Conservation (phyloP, 495 filamentous ascomycete species). For the Glonium stellatum region DNA sequence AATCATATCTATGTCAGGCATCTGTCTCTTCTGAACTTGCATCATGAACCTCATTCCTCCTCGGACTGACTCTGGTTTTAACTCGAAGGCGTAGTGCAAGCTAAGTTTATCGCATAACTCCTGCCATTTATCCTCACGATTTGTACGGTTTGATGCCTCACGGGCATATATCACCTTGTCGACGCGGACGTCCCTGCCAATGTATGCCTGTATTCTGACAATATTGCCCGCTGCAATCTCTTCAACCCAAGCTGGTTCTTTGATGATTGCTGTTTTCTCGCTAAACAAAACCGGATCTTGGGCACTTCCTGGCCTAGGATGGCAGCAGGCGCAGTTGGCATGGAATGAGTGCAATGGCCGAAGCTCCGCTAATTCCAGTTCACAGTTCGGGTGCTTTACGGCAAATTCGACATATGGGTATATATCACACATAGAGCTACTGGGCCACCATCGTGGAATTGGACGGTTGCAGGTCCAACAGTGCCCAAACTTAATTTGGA, state of each 20-base stretch:
- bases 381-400: background rate
- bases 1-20: background rate
- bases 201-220: background rate
- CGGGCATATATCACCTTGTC: background rate
- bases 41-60: background rate
- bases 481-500: background rate
- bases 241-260: background rate
- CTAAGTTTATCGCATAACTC: slow-evolving; percentile 1
- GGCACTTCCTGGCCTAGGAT: background rate
- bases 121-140: background rate
- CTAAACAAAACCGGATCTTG: background rate
- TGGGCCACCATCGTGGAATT: background rate
- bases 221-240: background rate
- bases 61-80: background rate
- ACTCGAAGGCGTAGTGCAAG: background rate
- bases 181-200: background rate
- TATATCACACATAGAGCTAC: background rate
- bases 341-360: background rate
- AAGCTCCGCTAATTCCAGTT: background rate
- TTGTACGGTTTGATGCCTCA: background rate
- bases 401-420: background rate
- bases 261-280: background rate
- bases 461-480: background rate
- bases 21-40: background rate
- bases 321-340: background rate